Conservation (phyloP, 805 yeast genomes). For the Yamadazyma insecticola region DNA sequence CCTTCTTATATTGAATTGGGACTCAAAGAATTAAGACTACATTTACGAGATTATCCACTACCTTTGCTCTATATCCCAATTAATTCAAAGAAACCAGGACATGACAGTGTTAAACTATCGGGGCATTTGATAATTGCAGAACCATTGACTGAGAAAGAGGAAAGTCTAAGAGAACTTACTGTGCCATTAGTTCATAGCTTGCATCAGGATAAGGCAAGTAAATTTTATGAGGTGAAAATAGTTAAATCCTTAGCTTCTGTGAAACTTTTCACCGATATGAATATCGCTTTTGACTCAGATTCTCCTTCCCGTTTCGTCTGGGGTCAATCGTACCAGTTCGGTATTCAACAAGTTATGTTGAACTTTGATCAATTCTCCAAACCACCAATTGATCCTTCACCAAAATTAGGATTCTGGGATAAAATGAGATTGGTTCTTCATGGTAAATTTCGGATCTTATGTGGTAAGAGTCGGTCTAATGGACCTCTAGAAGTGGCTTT, state of each 20-base stretch:
- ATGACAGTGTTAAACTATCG: conserved; percentile 33
- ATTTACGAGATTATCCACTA: conserved; percentile 79
- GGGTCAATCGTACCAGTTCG: conserved; percentile 84
- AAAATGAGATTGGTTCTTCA: conserved; percentile 73
- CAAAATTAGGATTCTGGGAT: conserved; percentile 90
- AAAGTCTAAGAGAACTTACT: conserved; percentile 63
- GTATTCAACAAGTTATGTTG: conserved; percentile 72
- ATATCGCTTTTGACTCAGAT: conserved; percentile 49
- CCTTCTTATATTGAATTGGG: conserved; percentile 59
- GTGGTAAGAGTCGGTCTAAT: conserved; percentile 34
- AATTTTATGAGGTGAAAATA: conserved; percentile 53
- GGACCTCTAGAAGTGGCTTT: conserved; percentile 48
- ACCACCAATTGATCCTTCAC: conserved; percentile 85
- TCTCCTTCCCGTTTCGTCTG: conserved; percentile 67
- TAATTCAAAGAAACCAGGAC: conserved; percentile 14
- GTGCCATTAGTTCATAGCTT: conserved; percentile 6
- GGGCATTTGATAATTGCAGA: conserved; percentile 75
- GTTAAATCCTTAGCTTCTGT: conserved; percentile 75
- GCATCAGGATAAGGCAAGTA: conserved; percentile 2
- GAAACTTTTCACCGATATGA: conserved; percentile 62
- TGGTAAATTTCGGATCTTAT: conserved; percentile 53
- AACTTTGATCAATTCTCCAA: conserved; percentile 81
- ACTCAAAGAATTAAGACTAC: conserved; percentile 60
- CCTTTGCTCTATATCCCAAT: conserved; percentile 75
- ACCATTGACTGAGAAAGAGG: conserved; percentile 44